These are phyloP conservation scores for Lasiodiplodia citricola DNA, from an alignment of 2,329 filamentous ascomycete species.

Conservation along the genomic window DNA sequence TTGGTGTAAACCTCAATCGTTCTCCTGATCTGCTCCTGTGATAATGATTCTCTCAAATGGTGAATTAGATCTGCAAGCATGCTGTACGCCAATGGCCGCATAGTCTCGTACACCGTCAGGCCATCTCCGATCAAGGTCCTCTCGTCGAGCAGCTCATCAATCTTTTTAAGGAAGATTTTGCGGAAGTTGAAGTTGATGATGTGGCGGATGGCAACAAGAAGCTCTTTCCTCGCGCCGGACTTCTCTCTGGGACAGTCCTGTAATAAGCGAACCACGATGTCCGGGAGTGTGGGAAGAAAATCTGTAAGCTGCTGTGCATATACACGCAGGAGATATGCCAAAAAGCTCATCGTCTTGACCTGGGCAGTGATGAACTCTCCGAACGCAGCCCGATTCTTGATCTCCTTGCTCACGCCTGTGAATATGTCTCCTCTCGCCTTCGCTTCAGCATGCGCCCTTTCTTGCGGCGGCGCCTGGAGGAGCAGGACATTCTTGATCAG, in stretches of 20 bases:
- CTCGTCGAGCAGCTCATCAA: slow-evolving; percentile 93
- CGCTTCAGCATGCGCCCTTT: slow-evolving; percentile 87
- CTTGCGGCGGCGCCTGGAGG: slow-evolving; percentile 89
- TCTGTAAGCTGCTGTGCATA: slow-evolving; percentile 87
- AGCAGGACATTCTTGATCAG: slow-evolving; percentile 89
- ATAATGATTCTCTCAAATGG: slow-evolving; percentile 88
- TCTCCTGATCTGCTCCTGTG: slow-evolving; percentile 87
- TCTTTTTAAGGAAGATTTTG: slow-evolving; percentile 91
- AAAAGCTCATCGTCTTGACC: slow-evolving; percentile 98
- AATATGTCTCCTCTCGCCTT: slow-evolving; percentile 80
- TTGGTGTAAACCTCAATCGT: slow-evolving; percentile 97
- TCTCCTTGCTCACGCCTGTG: slow-evolving; percentile 89
- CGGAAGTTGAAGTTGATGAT: slow-evolving; percentile 99
- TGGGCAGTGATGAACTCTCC: slow-evolving; percentile 98
- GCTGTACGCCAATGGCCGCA: slow-evolving; percentile 93
- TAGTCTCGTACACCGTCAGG: slow-evolving; percentile 93
- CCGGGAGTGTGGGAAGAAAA: slow-evolving; percentile 83
- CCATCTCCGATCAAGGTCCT: slow-evolving; percentile 94
- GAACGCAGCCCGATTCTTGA: slow-evolving; percentile 92
- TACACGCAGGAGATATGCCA: slow-evolving; percentile 88
- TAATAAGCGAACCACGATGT: slow-evolving; percentile 86
- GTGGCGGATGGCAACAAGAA: slow-evolving; percentile 94
- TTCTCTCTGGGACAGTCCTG: slow-evolving; percentile 96
- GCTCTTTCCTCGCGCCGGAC: slow-evolving; percentile 89
- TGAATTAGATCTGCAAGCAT: slow-evolving; percentile 99